Base-by-base conservation (phyloP, 2,329 filamentous ascomycete genomes). In the Venturia pyrina region DNA sequence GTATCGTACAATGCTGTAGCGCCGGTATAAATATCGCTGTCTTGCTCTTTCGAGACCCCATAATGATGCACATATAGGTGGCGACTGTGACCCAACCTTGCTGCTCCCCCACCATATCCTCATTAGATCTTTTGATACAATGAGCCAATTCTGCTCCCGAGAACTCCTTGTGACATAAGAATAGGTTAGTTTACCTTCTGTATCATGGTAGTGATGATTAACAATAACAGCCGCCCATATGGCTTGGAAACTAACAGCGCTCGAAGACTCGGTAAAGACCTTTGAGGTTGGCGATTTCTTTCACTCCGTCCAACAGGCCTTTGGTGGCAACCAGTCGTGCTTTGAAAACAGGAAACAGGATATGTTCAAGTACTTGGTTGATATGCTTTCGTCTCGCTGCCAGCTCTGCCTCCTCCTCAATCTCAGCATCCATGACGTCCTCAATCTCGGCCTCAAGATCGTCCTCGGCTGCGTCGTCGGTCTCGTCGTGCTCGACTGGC, bases 261-360 rank as follows among this genome's bases (percentile, higher is more conserved):
- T 99, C 95, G 81, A 99, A 99, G 2, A 98, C 93, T 59, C 90
- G 82, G 76, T 99, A 99, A 66, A 99, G 74, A 0, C 93, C 92
- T 76, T 96, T 98, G 67, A 98, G 76, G 78, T 96, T 91, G 1
- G 95, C 93, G 62, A 96, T 86, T 76, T 99, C 93, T 60, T 96
- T 79, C 13, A 96, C 86, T 0, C 87, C 89, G 63, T 87, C 85
- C 77, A 96, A 85, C 71, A 98, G 78, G 5, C 83, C 82, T 69
- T 85, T 88, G 10, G 95, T 97, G 24, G 91, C 93, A 66, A 98
- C 86, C 60, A 99, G 77, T 66, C 92, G 83, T 5, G 89, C 82
- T 74, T 91, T 91, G 73, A 97, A 90, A 0, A 92, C 91, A 0
- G 95, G 95, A 70, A 99, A 98, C 66, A 99, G 83, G 11, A 92